phyloP scores from a whole-genome alignment of 495 filamentous ascomycete genomes.

The Hypoxylon lienhwacheense region DNA sequence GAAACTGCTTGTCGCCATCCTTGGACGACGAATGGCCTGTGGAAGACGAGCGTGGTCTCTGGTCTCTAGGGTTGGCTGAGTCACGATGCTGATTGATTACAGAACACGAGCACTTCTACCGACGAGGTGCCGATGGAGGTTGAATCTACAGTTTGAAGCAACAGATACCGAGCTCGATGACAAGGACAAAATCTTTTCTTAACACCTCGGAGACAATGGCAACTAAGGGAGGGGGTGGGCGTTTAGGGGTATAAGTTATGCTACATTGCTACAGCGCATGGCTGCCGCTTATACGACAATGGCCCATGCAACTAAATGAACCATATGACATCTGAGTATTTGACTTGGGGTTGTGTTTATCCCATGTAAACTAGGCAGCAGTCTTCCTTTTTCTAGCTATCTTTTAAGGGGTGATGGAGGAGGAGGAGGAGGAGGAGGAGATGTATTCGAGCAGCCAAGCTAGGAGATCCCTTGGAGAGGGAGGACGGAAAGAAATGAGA shows the following conservation, averaged over 20 bases:
- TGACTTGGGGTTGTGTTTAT: constrained; percentile 28
- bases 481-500: constrained; percentile 4
- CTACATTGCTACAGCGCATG: constrained; percentile 11
- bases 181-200: constrained; percentile 7
- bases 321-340: constrained; percentile 24
- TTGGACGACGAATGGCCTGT: background rate
- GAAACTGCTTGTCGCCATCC: no score
- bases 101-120: constrained; percentile 13
- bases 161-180: constrained; percentile 6
- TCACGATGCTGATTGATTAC: constrained; percentile 10
- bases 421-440: no score
- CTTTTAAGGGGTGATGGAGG: no score
- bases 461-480: background rate
- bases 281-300: constrained; percentile 3
- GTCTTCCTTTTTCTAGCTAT: constrained; percentile 26
- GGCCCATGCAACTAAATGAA: constrained; percentile 11
- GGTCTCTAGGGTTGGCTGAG: background rate
- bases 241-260: constrained; percentile 32
- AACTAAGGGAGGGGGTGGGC: constrained; percentile 24
- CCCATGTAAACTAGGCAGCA: constrained; percentile 38
- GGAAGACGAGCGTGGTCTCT: background rate
- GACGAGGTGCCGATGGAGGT: constrained; percentile 18
- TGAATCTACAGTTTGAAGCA: constrained; percentile 27
- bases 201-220: constrained; percentile 10
- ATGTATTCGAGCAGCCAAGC: constrained; percentile 18